Percentiles rank a stretch among this genome's conserved stretches.
Evolutionary conservation across 78 protist genomes (phyloP).

Genomic region (Acrasis kona): DNA sequence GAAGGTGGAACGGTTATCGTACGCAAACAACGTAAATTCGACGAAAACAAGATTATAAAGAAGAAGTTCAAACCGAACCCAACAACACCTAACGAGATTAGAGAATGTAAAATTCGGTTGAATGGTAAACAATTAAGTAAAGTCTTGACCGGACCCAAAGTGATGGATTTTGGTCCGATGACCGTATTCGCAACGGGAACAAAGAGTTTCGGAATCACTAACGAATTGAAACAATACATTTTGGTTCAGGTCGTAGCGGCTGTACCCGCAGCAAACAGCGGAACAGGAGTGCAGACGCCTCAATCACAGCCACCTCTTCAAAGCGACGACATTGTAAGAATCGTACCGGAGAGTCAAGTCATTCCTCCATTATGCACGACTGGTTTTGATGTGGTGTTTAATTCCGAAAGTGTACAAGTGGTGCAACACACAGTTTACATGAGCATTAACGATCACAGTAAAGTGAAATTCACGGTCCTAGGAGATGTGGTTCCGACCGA

Average conservation of each 20-base stretch:
- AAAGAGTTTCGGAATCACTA: conserved; percentile 9
- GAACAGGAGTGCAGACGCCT: no score
- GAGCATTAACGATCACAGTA: conserved; percentile 33
- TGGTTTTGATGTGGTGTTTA: conserved; percentile 33
- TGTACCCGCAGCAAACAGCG: no score
- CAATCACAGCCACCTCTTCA: no score
- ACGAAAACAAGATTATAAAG: conserved; percentile 19
- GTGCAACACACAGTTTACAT: conserved; percentile 15
- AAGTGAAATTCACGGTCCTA: conserved; percentile 4
- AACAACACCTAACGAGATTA: conserved; percentile 3
- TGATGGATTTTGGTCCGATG: conserved; percentile 33
- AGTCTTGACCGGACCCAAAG: background rate
- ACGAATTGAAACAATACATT: conserved; percentile 4
- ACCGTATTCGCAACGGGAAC: conserved; percentile 3
- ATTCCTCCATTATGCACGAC: conserved; percentile 46
- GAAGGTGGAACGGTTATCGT: background rate
- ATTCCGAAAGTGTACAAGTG: background rate
- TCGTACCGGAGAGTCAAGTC: conserved; percentile 18
- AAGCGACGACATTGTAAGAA: no score
- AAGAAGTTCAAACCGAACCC: conserved; percentile 29
- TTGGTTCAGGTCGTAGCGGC: background rate
- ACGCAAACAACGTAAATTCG: conserved; percentile 7
- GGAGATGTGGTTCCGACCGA: conserved; percentile 39
- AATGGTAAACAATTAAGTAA: background rate
- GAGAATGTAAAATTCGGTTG: conserved; percentile 21